Evolutionary conservation across 2,329 filamentous ascomycete genomes (phyloP).

Genomic region (Chaetomium strumarium): DNA sequence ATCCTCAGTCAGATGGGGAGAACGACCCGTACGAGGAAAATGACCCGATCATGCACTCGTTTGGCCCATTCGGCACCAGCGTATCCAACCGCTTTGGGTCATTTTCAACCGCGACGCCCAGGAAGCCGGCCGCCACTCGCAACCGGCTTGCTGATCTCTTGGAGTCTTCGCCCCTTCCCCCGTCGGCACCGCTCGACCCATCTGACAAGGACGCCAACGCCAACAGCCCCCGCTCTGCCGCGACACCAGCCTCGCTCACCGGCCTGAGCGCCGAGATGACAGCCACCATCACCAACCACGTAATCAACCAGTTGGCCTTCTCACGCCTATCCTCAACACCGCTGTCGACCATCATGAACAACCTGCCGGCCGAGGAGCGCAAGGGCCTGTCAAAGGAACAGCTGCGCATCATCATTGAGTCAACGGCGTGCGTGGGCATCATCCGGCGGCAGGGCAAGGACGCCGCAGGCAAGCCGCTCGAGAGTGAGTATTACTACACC

Average conservation of each 20-base stretch:
- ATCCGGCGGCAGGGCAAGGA: slow-evolving; percentile 91
- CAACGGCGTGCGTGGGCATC: slow-evolving; percentile 74
- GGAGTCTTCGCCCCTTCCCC: slow-evolving; percentile 1
- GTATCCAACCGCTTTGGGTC: slow-evolving; percentile 76
- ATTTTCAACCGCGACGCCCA: slow-evolving; percentile 50
- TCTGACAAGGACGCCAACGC: slow-evolving; percentile 9
- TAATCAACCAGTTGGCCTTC: slow-evolving; percentile 92
- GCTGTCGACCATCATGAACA: slow-evolving; percentile 79
- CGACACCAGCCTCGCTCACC: slow-evolving; percentile 15
- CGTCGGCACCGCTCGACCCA: slow-evolving; percentile 1
- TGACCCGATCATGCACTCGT: slow-evolving; percentile 86
- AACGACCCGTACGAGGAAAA: slow-evolving; percentile 89
- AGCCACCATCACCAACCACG: slow-evolving; percentile 67
- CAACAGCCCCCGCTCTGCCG: slow-evolving; percentile 8
- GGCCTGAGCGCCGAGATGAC: slow-evolving; percentile 33
- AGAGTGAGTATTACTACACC: slow-evolving; percentile 96
- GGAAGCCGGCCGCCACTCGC: slow-evolving; percentile 12
- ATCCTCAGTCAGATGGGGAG: slow-evolving; percentile 41
- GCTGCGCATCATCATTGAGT: slow-evolving; percentile 66
- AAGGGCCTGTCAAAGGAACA: slow-evolving; percentile 54
- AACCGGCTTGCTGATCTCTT: slow-evolving; percentile 6
- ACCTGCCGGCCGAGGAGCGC: slow-evolving; percentile 66
- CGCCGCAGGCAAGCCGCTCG: slow-evolving; percentile 84
- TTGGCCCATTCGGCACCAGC: slow-evolving; percentile 83
- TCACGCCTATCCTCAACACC: slow-evolving; percentile 89